Percentiles rank a stretch among this genome's conserved stretches.
These are phyloP conservation scores for Picochlorum sp. DNA, from an alignment of 139 green algal species.

Conservation along the genomic window DNA sequence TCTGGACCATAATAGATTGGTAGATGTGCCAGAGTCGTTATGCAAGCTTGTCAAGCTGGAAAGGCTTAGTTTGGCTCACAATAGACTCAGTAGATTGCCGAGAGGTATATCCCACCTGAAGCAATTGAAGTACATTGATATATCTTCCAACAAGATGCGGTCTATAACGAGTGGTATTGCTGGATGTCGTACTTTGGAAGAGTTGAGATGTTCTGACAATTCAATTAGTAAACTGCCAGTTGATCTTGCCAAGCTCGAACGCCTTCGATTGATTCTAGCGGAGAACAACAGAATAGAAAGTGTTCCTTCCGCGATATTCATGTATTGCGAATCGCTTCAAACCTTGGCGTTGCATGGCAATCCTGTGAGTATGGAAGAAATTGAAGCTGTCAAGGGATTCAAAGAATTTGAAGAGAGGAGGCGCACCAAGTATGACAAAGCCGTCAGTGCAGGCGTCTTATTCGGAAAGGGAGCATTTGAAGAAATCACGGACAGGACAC, in stretches of 20 bases:
- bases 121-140: constrained; percentile 30
- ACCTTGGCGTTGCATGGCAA: constrained; percentile 66
- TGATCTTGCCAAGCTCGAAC: constrained; percentile 31
- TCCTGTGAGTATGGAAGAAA: constrained; percentile 42
- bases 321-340: constrained; percentile 47
- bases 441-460: constrained; percentile 45
- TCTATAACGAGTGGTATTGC: constrained; percentile 18
- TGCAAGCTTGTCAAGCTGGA: constrained; percentile 34
- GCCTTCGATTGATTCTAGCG: constrained; percentile 41
- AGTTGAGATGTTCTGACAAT: constrained; percentile 39
- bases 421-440: constrained; percentile 48
- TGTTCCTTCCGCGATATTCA: constrained; percentile 55
- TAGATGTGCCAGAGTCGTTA: constrained; percentile 33
- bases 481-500: constrained; percentile 27
- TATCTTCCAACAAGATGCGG: constrained; percentile 19
- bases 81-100: constrained; percentile 37
- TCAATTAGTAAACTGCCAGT: constrained; percentile 15
- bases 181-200: constrained; percentile 31
- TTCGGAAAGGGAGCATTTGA: constrained; percentile 43
- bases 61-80: constrained; percentile 31
- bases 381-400: constrained; percentile 36
- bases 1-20: constrained; percentile 31
- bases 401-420: constrained; percentile 51
- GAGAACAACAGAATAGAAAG: constrained; percentile 50
- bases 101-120: constrained; percentile 19